Base-by-base conservation (phyloP, 1,139 yeast species). In the Saccharomyces hybrid region DNA sequence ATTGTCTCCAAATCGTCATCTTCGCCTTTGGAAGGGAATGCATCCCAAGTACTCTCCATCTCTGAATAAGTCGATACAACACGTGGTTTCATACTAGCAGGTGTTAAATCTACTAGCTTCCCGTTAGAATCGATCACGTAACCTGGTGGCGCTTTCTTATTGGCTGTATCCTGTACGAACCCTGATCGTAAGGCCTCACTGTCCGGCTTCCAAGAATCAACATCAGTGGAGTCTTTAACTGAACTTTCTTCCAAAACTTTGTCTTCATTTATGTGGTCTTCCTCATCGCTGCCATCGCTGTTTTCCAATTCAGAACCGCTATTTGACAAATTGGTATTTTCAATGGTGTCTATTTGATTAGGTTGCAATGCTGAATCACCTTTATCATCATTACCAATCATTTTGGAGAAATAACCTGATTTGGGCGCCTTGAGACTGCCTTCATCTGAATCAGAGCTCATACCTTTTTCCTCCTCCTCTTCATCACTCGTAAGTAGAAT, bases 1-100 rank as follows among this genome's bases (percentile, higher is more conserved):
- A 69, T 62, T 1, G 72, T 68, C 48, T 65, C 67, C 38, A 68
- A 53, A 46, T 67, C 71, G 28, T 60, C 70, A 5, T 46, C 55
- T 9, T 54, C 61, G 16, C 55, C 60, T 0, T 28, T 47, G 8
- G 67, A 58, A 16, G 72, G 72, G 50, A 69, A 69, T 5, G 70
- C 71, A 51, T 68, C 65, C 71, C 71, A 69, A 4, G 65, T 58
- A 50, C 71, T 68, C 32, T 65, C 72, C 7, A 60, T 60, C 49
- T 67, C 71, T 3, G 70, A 62, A 48, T 67, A 65, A 6, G 66
- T 59, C 0, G 70, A 64, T 0, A 61, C 64, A 3, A 58, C 62
- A 27, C 70, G 57, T 20, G 60, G 51, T 53, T 64, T 64, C 64
- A 64, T 64, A 48, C 65, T 62, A 2, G 67, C 55, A 5, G 69